Conservation (phyloP, 2,329 filamentous ascomycete species). For the Fusarium sambucinum region DNA sequence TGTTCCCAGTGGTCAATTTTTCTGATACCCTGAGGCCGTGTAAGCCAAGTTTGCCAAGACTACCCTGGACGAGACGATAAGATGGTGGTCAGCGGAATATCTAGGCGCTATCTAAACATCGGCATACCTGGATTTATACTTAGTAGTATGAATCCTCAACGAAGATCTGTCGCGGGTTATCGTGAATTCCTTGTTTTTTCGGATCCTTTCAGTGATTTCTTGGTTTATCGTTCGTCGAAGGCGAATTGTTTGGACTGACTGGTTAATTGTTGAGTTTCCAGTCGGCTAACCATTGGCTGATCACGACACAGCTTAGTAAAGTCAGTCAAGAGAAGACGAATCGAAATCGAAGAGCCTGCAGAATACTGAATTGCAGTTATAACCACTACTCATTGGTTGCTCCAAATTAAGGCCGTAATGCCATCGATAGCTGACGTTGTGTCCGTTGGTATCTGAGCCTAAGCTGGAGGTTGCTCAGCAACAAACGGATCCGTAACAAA, state of each 20-base stretch:
- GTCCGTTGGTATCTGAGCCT: slow-evolving; percentile 6
- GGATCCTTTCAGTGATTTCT: background rate
- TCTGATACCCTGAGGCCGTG: too few species aligned
- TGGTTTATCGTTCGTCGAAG: background rate
- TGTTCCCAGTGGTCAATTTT: too few species aligned
- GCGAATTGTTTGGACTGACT: background rate
- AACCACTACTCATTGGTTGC: background rate
- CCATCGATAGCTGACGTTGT: slow-evolving; percentile 18
- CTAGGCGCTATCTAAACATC: slow-evolving; percentile 31
- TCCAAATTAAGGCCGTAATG: background rate
- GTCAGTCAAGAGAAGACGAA: background rate
- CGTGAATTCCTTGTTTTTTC: background rate
- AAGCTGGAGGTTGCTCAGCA: slow-evolving; percentile 44
- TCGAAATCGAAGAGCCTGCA: background rate
- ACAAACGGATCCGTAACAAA: slow-evolving; percentile 42
- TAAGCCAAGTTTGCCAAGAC: slow-evolving; percentile 2
- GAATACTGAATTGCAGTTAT: background rate
- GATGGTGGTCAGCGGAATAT: slow-evolving; percentile 26
- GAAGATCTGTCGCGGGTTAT: background rate
- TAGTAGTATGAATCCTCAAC: background rate
- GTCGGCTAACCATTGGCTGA: background rate
- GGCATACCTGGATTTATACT: background rate
- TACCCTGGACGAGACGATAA: slow-evolving; percentile 12
- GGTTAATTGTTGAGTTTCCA: background rate
- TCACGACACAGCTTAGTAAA: background rate